Base-by-base conservation (phyloP, 352 stramenopile species). In the Globisporangium takayamanum region DNA sequence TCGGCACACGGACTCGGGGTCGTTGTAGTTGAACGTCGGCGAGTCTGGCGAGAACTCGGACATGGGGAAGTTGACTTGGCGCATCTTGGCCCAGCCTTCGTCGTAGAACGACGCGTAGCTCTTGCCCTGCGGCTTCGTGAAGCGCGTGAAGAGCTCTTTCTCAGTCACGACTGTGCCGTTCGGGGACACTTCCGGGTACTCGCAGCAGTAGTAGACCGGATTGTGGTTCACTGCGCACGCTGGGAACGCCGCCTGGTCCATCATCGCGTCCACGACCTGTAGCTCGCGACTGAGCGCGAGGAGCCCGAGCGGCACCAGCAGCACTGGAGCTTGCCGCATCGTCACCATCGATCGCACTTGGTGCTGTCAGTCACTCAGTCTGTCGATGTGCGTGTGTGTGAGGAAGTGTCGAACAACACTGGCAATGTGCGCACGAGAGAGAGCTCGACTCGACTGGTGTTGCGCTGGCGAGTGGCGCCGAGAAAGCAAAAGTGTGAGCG, bases 91-190 rank as follows among this genome's bases (percentile, higher is more conserved):
- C 68, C 68, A 75, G 25, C 61, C 68, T 7, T 68, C 52, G 20
- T 61, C 36, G 50, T 60, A 62, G 50, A 57, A 66, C 16, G 58
- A 18, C 5, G 57, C 39, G 33, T 60, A 67, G 6, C 25, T n/a
- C 7, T 51, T 62, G 15, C 68, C 65, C 0, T 22, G 62, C 0
- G 68, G 68, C 15, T 53, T 62, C 3, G 66, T 26, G 58, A 70
- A 70, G 47, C 52, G 52, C n/a, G 68, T 75, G 64, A 67, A 75
- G 22, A 75, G 28, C 51, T 72, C 53, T 54, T 70, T 70, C 28
- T 57, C 36, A 1, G 18, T 41, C 15, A 41, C 44, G 5, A 4
- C n/a, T 11, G 33, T 22, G 53, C 39, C 53, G 30, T 58, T 30
- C 6, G 14, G 2, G 20, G 25, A 20, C 20, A 57, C 16, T 11